A percentile compares a stretch with the other conserved stretches of the same genome.
phyloP scores from a whole-genome alignment of 1,139 yeast species.

The Blastobotrys serpentis region DNA sequence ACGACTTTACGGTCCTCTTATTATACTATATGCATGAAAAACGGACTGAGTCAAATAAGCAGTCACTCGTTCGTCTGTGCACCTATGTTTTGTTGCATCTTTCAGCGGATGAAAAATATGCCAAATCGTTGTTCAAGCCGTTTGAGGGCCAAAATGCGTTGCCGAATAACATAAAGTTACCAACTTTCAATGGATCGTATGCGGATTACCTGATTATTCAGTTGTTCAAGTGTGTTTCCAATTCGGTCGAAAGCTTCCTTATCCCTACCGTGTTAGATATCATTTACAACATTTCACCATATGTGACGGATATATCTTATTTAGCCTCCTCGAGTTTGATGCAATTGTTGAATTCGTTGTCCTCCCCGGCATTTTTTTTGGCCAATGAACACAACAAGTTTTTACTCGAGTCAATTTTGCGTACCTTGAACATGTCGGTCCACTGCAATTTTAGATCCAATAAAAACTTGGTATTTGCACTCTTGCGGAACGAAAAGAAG shows the following conservation, averaged over 20 bases:
- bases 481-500: constrained; percentile 31
- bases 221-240: constrained; percentile 28
- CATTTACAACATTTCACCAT: constrained; percentile 38
- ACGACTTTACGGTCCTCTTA: constrained; percentile 55
- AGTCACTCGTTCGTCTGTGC: constrained; percentile 56
- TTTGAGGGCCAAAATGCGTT: constrained; percentile 35
- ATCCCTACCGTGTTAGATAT: constrained; percentile 36
- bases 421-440: constrained; percentile 31
- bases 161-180: constrained; percentile 33
- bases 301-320: constrained; percentile 46
- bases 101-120: constrained; percentile 48
- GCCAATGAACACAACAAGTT: constrained; percentile 54
- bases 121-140: constrained; percentile 29
- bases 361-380: constrained; percentile 45
- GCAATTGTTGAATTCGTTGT: constrained; percentile 51
- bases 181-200: constrained; percentile 35
- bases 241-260: constrained; percentile 24
- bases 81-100: constrained; percentile 61
- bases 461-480: constrained; percentile 34
- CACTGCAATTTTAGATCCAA: constrained; percentile 35
- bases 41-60: constrained; percentile 43
- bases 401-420: constrained; percentile 43
- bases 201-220: constrained; percentile 38
- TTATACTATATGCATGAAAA: constrained; percentile 58
- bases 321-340: constrained; percentile 56